Conservation (phyloP, 495 filamentous ascomycete species). For the Penicillium taxi region DNA sequence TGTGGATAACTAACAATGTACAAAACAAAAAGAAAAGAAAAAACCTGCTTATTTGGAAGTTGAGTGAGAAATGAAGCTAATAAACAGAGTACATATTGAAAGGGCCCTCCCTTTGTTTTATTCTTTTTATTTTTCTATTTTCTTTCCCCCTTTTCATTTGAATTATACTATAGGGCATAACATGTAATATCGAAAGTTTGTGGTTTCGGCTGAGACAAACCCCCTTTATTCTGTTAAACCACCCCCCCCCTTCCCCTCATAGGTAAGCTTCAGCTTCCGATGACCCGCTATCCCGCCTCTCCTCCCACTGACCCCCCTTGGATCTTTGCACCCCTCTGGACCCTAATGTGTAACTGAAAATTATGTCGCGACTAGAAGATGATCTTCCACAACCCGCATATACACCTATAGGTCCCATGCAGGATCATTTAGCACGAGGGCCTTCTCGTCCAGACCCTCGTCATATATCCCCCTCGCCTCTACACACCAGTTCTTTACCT, state of each 20-base stretch:
- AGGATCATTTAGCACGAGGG: no score
- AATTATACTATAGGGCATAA: not conserved
- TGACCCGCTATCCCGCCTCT: slow-evolving; percentile 15
- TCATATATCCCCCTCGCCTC: slow-evolving; percentile 30
- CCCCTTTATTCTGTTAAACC: slow-evolving; percentile 9
- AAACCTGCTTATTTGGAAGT: no score
- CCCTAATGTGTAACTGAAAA: no score
- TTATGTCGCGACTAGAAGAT: no score
- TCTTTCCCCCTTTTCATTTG: slow-evolving; percentile 4
- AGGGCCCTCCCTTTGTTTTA: slow-evolving; percentile 2
- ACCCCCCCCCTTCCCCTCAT: slow-evolving; percentile 8
- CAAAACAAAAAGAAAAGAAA: no score
- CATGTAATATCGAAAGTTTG: no score
- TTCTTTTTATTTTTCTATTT: slow-evolving; percentile 3
- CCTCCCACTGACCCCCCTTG: slow-evolving; percentile 6
- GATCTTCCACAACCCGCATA: no score
- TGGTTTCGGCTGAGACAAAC: slow-evolving; percentile 2
- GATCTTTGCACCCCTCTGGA: slow-evolving; percentile 14
- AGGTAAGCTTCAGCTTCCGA: slow-evolving; percentile 20
- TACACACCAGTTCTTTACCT: slow-evolving; percentile 27
- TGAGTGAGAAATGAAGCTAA: no score
- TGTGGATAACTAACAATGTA: no score
- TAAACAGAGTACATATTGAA: slow-evolving; percentile 1
- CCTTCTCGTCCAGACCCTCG: slow-evolving; percentile 21
- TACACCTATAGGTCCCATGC: no score